Evolutionary conservation across 306 rosid species (phyloP).

Genomic region (Sicyos baderoa): DNA sequence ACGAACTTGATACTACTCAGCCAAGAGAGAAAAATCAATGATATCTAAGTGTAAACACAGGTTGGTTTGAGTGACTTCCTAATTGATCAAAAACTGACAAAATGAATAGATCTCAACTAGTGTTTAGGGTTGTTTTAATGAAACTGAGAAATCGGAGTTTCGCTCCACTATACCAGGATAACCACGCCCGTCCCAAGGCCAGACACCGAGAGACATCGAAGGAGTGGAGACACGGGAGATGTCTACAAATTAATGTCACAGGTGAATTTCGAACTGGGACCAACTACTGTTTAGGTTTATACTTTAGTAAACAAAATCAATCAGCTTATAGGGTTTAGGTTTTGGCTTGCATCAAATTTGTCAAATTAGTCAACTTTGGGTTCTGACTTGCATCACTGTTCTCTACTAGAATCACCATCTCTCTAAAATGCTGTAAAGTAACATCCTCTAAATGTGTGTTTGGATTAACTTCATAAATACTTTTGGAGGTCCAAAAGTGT

Average conservation of each 20-base stretch:
- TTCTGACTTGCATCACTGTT: neutral
- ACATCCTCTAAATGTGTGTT: neutral
- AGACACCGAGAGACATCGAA: too few species aligned
- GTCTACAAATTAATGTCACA: too few species aligned
- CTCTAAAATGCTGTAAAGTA: neutral
- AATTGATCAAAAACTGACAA: neutral
- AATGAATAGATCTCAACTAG: neutral
- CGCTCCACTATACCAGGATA: too few species aligned
- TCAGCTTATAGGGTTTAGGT: too few species aligned
- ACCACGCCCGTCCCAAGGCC: too few species aligned
- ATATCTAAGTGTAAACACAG: neutral
- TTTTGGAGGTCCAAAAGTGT: neutral
- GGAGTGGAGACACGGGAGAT: too few species aligned
- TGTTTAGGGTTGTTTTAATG: too few species aligned
- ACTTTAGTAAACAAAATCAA: too few species aligned
- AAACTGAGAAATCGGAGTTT: too few species aligned
- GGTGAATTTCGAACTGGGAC: too few species aligned
- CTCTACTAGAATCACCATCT: neutral
- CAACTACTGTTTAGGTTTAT: neutral
- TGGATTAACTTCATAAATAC: neutral
- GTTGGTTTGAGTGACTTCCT: neutral
- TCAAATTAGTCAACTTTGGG: neutral
- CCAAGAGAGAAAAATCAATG: neutral
- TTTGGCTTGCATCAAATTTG: too few species aligned
- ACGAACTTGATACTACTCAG: neutral